Percentiles rank a stretch among this genome's conserved stretches.
These are phyloP conservation scores for Eutypa lata DNA, from an alignment of 2,329 filamentous ascomycete genomes.

Conservation along the genomic window DNA sequence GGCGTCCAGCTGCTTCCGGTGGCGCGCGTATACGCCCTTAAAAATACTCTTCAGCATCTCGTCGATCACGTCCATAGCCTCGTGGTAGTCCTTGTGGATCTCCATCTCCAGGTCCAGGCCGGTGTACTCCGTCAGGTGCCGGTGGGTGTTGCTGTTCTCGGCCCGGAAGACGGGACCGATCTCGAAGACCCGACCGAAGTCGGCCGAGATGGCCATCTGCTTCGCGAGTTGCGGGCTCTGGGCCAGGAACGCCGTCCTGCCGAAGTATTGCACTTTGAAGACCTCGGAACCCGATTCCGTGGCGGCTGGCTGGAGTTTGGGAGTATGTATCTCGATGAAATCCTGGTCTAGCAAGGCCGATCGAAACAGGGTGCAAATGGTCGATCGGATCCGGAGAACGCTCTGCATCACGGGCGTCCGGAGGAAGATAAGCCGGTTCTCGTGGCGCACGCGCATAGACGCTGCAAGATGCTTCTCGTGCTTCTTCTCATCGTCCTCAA, in stretches of 20 bases:
- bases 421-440: conserved; percentile 78
- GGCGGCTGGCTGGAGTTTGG: conserved; percentile 84
- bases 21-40: conserved; percentile 65
- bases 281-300: conserved; percentile 91
- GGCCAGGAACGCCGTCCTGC: conserved; percentile 78
- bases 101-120: conserved; percentile 92
- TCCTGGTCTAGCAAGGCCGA: conserved; percentile 67
- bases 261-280: conserved; percentile 91
- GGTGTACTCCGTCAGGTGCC: conserved; percentile 92
- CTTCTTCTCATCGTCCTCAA: conserved; percentile 32
- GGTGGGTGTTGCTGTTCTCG: conserved; percentile 93
- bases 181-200: conserved; percentile 87
- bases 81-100: conserved; percentile 84
- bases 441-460: conserved; percentile 63
- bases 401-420: conserved; percentile 83
- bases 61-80: conserved; percentile 77
- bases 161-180: conserved; percentile 88
- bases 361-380: conserved; percentile 77
- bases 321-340: conserved; percentile 92
- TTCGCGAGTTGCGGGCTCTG: conserved; percentile 91
- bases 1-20: conserved; percentile 68
- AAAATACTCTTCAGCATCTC: conserved; percentile 78
- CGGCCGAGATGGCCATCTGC: conserved; percentile 86
- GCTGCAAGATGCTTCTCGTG: conserved; percentile 58
- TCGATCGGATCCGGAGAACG: conserved; percentile 83